These are phyloP conservation scores for Alternaria burnsii DNA, from an alignment of 2,329 filamentous ascomycete genomes.

Conservation along the genomic window DNA sequence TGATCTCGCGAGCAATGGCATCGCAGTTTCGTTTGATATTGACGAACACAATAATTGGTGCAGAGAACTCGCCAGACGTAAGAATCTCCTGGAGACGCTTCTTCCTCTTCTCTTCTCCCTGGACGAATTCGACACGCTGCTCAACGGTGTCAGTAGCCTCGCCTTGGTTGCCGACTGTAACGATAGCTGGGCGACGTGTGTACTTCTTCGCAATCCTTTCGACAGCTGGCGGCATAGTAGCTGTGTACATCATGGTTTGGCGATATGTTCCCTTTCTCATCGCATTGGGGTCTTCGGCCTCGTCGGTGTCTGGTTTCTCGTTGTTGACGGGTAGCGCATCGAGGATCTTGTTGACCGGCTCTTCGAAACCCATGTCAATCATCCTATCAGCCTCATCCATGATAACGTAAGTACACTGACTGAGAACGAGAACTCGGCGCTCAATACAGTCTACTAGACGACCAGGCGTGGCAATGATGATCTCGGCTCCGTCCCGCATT, in stretches of 20 bases:
- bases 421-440: slow-evolving; percentile 85
- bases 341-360: slow-evolving; percentile 96
- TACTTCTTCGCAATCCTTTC: slow-evolving; percentile 98
- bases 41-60: slow-evolving; percentile 98
- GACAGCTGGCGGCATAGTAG: slow-evolving; percentile 92
- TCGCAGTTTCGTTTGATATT: slow-evolving; percentile 99
- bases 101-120: slow-evolving; percentile 94
- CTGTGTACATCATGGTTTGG: slow-evolving; percentile 99
- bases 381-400: slow-evolving; percentile 99
- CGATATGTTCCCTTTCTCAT: slow-evolving; percentile 89
- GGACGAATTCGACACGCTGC: slow-evolving; percentile 91
- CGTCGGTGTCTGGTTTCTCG: slow-evolving; percentile 93
- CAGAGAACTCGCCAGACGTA: slow-evolving; percentile 76
- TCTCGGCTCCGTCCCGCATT: slow-evolving; percentile 90
- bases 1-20: slow-evolving; percentile 91
- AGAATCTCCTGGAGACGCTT: slow-evolving; percentile 94
- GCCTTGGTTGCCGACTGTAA: slow-evolving; percentile 92
- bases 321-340: slow-evolving; percentile 91
- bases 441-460: slow-evolving; percentile 98
- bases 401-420: slow-evolving; percentile 98
- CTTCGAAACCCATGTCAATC: slow-evolving; percentile 98
- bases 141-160: slow-evolving; percentile 98
- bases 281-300: slow-evolving; percentile 83
- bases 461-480: slow-evolving; percentile 97
- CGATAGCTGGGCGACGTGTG: slow-evolving; percentile 87